phyloP scores from a whole-genome alignment of 164 flowering plant species.

The Vitis riparia region DNA sequence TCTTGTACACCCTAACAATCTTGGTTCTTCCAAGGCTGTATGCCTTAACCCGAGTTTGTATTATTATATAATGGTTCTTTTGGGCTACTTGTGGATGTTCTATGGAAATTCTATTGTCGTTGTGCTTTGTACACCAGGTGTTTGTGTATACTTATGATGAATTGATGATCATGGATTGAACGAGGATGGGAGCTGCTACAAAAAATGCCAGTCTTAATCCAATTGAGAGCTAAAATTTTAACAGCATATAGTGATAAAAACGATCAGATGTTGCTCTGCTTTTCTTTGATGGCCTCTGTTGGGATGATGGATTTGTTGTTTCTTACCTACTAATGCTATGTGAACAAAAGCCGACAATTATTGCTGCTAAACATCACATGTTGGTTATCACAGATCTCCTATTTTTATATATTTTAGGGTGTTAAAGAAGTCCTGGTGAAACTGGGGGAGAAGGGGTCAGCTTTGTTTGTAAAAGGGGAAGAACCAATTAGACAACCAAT shows the following conservation, averaged over 20 bases:
- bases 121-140: neutral
- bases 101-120: neutral
- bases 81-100: neutral
- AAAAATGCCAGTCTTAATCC: neutral
- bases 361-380: neutral
- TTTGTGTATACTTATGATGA: neutral
- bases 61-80: neutral
- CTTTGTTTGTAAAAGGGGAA: constrained; percentile 77
- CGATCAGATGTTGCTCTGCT: too few species aligned
- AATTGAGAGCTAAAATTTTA: neutral
- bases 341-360: neutral
- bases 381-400: neutral
- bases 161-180: neutral
- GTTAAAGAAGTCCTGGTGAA: constrained; percentile 87
- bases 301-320: neutral
- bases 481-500: constrained; percentile 74
- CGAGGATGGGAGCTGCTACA: neutral
- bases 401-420: constrained; percentile 49
- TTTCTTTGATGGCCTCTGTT: neutral
- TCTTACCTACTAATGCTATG: neutral
- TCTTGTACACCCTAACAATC: neutral
- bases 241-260: neutral
- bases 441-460: constrained; percentile 91
- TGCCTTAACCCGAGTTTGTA: neutral
- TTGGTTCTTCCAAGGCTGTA: neutral